phyloP scores from a whole-genome alignment of 805 yeast species.

The Myxozyma nipponensis region DNA sequence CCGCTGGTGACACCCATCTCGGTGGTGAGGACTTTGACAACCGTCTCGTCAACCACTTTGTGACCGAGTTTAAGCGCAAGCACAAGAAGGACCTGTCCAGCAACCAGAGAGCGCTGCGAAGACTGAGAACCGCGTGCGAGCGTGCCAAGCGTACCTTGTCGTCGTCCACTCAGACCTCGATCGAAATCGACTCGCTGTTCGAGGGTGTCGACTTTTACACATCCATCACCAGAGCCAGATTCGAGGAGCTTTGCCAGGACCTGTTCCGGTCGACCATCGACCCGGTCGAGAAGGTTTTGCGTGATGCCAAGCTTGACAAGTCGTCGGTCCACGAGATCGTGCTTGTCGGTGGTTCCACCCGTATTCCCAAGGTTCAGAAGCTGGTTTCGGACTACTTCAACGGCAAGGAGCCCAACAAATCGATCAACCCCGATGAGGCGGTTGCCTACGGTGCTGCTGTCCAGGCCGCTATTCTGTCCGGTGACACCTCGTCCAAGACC shows the following conservation, averaged over 20 bases:
- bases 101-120: slow-evolving; percentile 96
- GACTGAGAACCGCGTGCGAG: slow-evolving; percentile 98
- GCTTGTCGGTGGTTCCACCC: slow-evolving; percentile 95
- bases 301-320: slow-evolving; percentile 87
- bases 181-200: slow-evolving; percentile 89
- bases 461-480: slow-evolving; percentile 94
- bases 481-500: slow-evolving; percentile 94
- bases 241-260: slow-evolving; percentile 93
- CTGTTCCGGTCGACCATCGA: slow-evolving; percentile 89
- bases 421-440: slow-evolving; percentile 98
- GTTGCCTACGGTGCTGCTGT: slow-evolving; percentile 99
- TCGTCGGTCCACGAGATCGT: slow-evolving; percentile 88
- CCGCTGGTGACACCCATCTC: slow-evolving; percentile 86
- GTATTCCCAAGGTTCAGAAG: slow-evolving; percentile 96
- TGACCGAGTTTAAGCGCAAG: slow-evolving; percentile 95
- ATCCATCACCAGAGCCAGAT: slow-evolving; percentile 93
- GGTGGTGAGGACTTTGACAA: slow-evolving; percentile 99
- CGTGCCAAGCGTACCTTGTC: slow-evolving; percentile 99
- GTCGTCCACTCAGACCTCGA: slow-evolving; percentile 89
- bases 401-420: slow-evolving; percentile 95
- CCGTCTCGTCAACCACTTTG: slow-evolving; percentile 91
- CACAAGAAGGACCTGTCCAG: slow-evolving; percentile 88
- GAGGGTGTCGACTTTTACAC: slow-evolving; percentile 98
- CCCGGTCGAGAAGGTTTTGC: slow-evolving; percentile 92
- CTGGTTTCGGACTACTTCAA: slow-evolving; percentile 93